These are phyloP conservation scores for Alternaria angustiovoidea DNA, from an alignment of 2,329 filamentous ascomycete genomes.

Conservation along the genomic window DNA sequence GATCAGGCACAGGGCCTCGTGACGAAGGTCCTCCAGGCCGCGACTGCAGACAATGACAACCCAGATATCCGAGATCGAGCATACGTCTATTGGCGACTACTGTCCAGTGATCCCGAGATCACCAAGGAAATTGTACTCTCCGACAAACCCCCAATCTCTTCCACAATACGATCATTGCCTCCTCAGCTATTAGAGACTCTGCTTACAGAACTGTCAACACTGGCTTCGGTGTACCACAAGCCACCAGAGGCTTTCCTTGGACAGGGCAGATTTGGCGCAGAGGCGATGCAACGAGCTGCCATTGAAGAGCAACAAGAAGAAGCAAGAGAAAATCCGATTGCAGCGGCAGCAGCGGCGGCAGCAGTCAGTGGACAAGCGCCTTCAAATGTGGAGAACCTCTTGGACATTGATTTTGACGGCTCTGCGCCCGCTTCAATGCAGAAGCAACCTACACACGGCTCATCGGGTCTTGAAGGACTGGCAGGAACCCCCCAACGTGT, in stretches of 20 bases:
- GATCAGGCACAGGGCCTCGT: constrained; percentile 89
- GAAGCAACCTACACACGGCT: constrained; percentile 62
- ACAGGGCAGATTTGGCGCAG: constrained; percentile 90
- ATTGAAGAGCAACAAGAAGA: constrained; percentile 97
- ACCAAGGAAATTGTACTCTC: constrained; percentile 95
- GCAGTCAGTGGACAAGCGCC: constrained; percentile 65
- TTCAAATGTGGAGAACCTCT: constrained; percentile 88
- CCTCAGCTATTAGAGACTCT: constrained; percentile 85
- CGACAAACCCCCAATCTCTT: constrained; percentile 91
- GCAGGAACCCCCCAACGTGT: constrained; percentile 74
- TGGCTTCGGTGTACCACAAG: constrained; percentile 98
- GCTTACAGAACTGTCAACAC: constrained; percentile 88
- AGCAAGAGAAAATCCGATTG: constrained; percentile 91
- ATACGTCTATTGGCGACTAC: constrained; percentile 96
- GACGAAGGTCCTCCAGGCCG: constrained; percentile 90
- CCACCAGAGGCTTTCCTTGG: constrained; percentile 98
- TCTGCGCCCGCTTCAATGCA: constrained; percentile 88
- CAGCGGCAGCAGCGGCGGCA: constrained; percentile 77
- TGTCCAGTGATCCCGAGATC: constrained; percentile 89
- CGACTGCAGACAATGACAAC: constrained; percentile 95
- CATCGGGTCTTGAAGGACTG: constrained; percentile 62
- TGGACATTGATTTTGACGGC: constrained; percentile 96
- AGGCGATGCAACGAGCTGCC: constrained; percentile 91
- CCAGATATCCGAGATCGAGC: constrained; percentile 96
- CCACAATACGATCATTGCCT: constrained; percentile 90